Evolutionary conservation across 2,329 filamentous ascomycete species (phyloP), one percentile per base, ranked within the genome.

Genomic region (Penicillium sp.): DNA sequence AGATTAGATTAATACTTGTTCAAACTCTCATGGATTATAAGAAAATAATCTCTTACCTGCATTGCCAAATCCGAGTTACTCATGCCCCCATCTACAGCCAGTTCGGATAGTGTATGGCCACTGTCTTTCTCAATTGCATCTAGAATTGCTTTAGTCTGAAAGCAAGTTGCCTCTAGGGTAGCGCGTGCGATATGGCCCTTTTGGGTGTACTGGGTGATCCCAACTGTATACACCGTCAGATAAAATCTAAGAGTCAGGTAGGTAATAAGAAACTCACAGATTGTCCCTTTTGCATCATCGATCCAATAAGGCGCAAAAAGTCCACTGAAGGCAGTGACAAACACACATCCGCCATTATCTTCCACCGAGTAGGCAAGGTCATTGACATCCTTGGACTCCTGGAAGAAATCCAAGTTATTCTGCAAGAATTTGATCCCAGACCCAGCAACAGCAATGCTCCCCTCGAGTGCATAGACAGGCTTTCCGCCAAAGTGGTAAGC

Each of bases 231-330:
- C 6, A 21, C 23, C 8, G 56, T 63, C 50, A 66, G 59, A 39
- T 4, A 33, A 9, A 25, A 29, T 25, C n/a, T 13, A 9, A 13
- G 15, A 15, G 35, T 36, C 29, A 45, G 8, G 27, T 2, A 45
- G 8, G 27, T 2, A 50, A 23, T 27, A 23, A 25, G 19, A 49
- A 13, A 76, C 82, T 77, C 78, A 86, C 84, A 93, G 50, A 94
- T 86, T 5, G 91, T 96, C 53, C 92, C 92, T 72, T 92, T 89
- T n/a, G 91, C 91, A 74, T 96, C 90, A 71, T 96, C 91, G 61
- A 96, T 93, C 92, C 92, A 96, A 75, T 96, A 96, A 0, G 92
- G 92, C 0, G 92, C 92, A 72, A 96, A 96, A 2, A 96, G 83
- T 45, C 92, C 92, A 72, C 89, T 92, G 73, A 96, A 96, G 1